Evolutionary conservation across 2,329 filamentous ascomycete species (phyloP), one percentile per base, ranked within the genome.

Genomic region (Penicillium crustosum): DNA sequence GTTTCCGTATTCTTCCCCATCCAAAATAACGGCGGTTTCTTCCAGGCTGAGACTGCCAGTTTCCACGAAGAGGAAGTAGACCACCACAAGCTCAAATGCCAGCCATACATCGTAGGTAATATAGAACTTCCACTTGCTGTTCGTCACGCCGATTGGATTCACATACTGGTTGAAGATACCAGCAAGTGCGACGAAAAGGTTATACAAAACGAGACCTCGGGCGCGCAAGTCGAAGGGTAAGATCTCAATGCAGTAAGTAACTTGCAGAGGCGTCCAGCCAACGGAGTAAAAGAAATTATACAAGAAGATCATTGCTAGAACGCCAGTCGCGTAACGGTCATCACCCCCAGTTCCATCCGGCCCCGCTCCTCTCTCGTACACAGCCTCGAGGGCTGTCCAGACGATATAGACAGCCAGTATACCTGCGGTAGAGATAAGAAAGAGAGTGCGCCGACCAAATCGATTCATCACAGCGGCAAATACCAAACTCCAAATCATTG

Each of bases 391-490:
- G 2, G 58, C 60, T 1, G 58, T 57, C 36, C 50, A 53, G 2
- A 62, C 33, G 4, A 59, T 47, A 25, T 63, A 62, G 25, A 49
- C 47, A 4, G 48, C 25, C 17, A 58, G 47, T 47, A 65, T 62
- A 17, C 67, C 55, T 6, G 43, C 55, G 13, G 65, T 70, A 19
- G 65, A 66, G 25, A 55, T 61, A 9, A 85, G 68, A 13, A 85
- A 70, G 8, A 85, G 71, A 0, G 67, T 66, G 2, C 71, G 65
- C 7, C 72, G 68, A 6, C 72, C 72, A 27, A 68, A 59, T 33
- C 61, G 57, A 38, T 86, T 84, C 2, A 83, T 82, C 43, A 86
- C 74, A 9, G 79, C 75, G 2, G 85, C 83, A 45, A 84, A 85
- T 0, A 81, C 65, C 19, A 85, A 74, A 15, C 83, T 81, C 64